Base-by-base conservation (phyloP, 306 rosid species). In the Luffa acutangula region DNA sequence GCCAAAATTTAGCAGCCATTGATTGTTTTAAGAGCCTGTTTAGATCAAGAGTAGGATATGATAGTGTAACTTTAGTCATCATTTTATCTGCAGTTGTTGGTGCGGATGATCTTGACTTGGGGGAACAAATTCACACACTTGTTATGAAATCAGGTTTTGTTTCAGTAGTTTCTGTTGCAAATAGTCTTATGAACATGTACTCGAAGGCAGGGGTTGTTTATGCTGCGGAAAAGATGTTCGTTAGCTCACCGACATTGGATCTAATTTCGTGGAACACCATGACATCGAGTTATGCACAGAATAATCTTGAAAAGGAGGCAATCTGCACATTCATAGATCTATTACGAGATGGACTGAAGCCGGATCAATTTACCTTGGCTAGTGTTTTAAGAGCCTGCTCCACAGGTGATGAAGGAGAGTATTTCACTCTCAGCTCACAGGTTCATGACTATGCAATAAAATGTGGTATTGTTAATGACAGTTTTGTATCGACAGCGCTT, bases 191-290 rank as follows among this genome's bases (percentile, higher is more conserved):
- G 72, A 91, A 90, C 79, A 86, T 91, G 96, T 93, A 91, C 66
- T 82, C 87, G 10, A 89, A 89, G 93, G 85, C 80, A 8, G 87
- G 86, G 75, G 86, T 82, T 80, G 75, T 87, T 66, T 42, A 64
- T 67, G 80, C 60, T 72, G 93, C 92, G 0, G 82, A 80, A 51
- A 43, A 43, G 62, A 71, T 90, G 79, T 93, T 93, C 73, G 56
- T 84, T 82, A 69, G 71, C 76, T 87, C 92, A 89, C 80, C 80
- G 56, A 87, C 84, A 62, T 74, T 79, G 86, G 98, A 93, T 86
- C 83, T 93, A 60, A 84, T 93, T 81, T 89, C 96, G 6, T 93
- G 95, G 97, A 93, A 93, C 88, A 88, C 98, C 0, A 67, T 93
- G 87, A 90, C 90, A 82, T 90, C 95, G 21, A 89, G 89, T 86